Evolutionary conservation across 2,329 filamentous ascomycete genomes (phyloP).

Genomic region (Rhinocladiella similis): DNA sequence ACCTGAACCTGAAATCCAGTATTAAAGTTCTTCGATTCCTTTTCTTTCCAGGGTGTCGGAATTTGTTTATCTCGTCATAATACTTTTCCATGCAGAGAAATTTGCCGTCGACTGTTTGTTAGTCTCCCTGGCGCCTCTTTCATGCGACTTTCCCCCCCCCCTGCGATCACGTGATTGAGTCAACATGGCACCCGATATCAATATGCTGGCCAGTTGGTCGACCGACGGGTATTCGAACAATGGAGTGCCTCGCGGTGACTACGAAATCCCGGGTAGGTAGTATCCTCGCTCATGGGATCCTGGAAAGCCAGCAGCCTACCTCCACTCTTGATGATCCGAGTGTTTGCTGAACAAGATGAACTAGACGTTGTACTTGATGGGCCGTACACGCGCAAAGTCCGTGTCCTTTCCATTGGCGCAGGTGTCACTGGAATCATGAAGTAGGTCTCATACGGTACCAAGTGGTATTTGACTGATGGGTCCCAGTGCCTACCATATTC

Average conservation of each 20-base stretch:
- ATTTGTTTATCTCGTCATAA: too few relatives aligned
- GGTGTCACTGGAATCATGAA: slow-evolving; percentile 40
- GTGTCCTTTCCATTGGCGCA: slow-evolving; percentile 50
- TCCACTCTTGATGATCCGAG: neutral
- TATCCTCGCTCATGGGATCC: neutral
- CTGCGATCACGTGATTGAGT: neutral
- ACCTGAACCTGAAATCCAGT: neutral
- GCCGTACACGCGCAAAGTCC: slow-evolving; percentile 40
- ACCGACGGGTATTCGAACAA: slow-evolving; percentile 42
- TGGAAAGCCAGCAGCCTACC: too few relatives aligned
- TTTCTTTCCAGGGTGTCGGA: too few relatives aligned
- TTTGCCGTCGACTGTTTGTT: neutral
- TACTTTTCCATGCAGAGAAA: neutral
- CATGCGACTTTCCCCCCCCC: too few relatives aligned
- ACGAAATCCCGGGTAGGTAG: slow-evolving; percentile 41
- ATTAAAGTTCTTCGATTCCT: neutral
- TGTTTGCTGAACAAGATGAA: neutral
- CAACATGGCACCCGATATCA: slow-evolving; percentile 29
- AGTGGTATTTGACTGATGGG: slow-evolving; percentile 40
- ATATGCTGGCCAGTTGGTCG: slow-evolving; percentile 24
- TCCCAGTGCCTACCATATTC: slow-evolving; percentile 54
- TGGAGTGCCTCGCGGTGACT: slow-evolving; percentile 47
- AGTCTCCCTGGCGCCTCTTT: neutral
- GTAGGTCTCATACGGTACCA: neutral
- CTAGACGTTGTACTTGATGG: slow-evolving; percentile 29